A percentile compares a stretch with the other conserved stretches of the same genome.
These are phyloP conservation scores for Lophiostoma macrostomum DNA, from an alignment of 495 filamentous ascomycete genomes.

Conservation along the genomic window DNA sequence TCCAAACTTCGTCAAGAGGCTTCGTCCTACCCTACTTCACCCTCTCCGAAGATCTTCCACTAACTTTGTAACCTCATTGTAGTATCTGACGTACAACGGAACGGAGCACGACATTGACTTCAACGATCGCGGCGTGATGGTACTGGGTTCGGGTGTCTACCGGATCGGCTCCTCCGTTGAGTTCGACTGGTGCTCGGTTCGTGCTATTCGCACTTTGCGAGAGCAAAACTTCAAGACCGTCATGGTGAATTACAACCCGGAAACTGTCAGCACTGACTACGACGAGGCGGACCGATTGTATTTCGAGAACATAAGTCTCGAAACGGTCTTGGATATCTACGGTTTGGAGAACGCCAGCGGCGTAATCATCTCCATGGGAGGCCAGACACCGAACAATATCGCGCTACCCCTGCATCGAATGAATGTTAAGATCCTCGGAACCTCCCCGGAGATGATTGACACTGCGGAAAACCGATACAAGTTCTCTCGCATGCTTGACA, in stretches of 20 bases:
- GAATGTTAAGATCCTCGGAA: constrained; percentile 89
- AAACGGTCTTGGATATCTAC: constrained; percentile 94
- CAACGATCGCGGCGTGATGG: constrained; percentile 89
- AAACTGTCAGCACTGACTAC: constrained; percentile 93
- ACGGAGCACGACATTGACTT: constrained; percentile 82
- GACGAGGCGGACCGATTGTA: constrained; percentile 94
- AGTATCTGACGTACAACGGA: constrained; percentile 95
- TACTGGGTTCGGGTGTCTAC: constrained; percentile 95
- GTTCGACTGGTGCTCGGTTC: constrained; percentile 99
- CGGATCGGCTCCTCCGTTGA: constrained; percentile 96
- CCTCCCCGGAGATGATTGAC: constrained; percentile 98
- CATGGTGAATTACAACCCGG: constrained; percentile 93
- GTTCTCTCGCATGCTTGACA: constrained; percentile 95
- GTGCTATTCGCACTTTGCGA: constrained; percentile 88
- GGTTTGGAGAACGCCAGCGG: constrained; percentile 81
- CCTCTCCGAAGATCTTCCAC: too few species aligned
- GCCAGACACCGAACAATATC: constrained; percentile 98
- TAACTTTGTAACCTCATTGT: too few species aligned
- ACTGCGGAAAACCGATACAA: constrained; percentile 97
- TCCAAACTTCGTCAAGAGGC: too few species aligned
- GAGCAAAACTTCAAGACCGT: constrained; percentile 89
- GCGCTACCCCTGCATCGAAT: constrained; percentile 82
- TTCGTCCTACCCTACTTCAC: too few species aligned
- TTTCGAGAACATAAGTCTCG: constrained; percentile 95
- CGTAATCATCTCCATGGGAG: constrained; percentile 97